Conservation (phyloP, 2,329 filamentous ascomycete genomes). For the Pyrenophora teres region DNA sequence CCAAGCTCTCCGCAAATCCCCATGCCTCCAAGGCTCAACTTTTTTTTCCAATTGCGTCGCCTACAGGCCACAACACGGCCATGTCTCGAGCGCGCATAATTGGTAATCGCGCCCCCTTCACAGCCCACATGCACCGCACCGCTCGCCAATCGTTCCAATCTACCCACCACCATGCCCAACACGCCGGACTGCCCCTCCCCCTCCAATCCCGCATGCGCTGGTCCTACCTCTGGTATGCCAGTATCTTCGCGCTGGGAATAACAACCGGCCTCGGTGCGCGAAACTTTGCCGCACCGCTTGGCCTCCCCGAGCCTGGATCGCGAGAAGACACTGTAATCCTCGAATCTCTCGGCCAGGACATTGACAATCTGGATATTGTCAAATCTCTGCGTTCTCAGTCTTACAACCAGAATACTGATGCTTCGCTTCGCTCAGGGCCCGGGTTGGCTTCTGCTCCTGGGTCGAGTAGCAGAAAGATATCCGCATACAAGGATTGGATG, state of each 20-base stretch:
- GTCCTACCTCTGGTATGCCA: conserved; percentile 41
- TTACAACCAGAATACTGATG: conserved; percentile 31
- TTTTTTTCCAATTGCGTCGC: conserved; percentile 5
- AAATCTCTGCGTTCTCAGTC: conserved; percentile 37
- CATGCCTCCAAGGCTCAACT: conserved; percentile 2
- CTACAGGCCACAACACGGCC: conserved; percentile 7
- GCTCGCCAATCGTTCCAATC: conserved; percentile 1
- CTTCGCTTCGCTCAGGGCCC: conserved; percentile 23
- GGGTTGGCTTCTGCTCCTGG: conserved; percentile 4
- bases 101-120: conserved; percentile 14
- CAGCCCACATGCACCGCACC: neutral
- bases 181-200: conserved; percentile 19
- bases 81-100: conserved; percentile 31
- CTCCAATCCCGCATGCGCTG: conserved; percentile 33
- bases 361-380: conserved; percentile 42
- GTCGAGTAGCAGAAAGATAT: conserved; percentile 11
- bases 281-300: conserved; percentile 33
- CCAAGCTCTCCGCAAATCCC: neutral
- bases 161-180: conserved; percentile 1
- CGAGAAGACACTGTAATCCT: conserved; percentile 37
- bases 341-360: conserved; percentile 28
- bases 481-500: conserved; percentile 33
- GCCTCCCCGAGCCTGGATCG: conserved; percentile 34
- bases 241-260: conserved; percentile 33
- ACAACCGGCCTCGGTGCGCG: conserved; percentile 31